phyloP scores from a whole-genome alignment of 352 stramenopile genomes.

The Aphanomyces stellatus region DNA sequence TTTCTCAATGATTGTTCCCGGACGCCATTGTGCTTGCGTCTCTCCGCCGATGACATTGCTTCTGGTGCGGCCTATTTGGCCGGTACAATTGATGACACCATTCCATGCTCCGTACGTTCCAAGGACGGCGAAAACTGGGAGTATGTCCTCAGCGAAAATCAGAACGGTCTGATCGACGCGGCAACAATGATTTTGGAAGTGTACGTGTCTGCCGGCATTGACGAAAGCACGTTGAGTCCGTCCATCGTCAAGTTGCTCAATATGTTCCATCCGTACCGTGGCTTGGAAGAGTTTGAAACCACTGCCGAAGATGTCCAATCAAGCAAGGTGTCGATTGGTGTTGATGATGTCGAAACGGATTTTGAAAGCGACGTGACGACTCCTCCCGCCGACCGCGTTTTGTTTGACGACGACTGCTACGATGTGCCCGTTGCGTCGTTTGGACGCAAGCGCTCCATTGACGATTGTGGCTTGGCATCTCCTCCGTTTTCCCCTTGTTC shows the following conservation, averaged over 20 bases:
- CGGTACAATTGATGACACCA: slow-evolving; percentile 72
- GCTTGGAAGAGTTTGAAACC: slow-evolving; percentile 14
- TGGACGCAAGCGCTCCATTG: background rate
- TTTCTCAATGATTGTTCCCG: slow-evolving; percentile 86
- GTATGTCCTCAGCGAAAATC: slow-evolving; percentile 33
- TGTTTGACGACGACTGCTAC: slow-evolving; percentile 11
- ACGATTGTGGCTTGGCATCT: background rate
- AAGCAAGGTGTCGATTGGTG: background rate
- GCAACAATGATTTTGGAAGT: slow-evolving; percentile 16
- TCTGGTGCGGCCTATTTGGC: slow-evolving; percentile 77
- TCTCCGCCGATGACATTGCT: slow-evolving; percentile 57
- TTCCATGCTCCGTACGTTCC: slow-evolving; percentile 52
- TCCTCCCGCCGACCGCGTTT: background rate
- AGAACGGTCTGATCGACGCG: slow-evolving; percentile 14
- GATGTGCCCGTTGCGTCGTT: background rate
- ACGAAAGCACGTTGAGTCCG: slow-evolving; percentile 16
- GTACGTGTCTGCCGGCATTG: slow-evolving; percentile 12
- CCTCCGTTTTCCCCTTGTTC: background rate
- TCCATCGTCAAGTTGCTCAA: slow-evolving; percentile 20
- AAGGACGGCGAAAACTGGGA: slow-evolving; percentile 54
- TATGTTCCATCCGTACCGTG: slow-evolving; percentile 14
- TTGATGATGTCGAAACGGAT: slow-evolving; percentile 12
- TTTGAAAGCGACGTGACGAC: slow-evolving; percentile 16
- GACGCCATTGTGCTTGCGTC: slow-evolving; percentile 70
- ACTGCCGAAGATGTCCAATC: background rate